These are phyloP conservation scores for Nicotiana knightiana DNA, from an alignment of 257 asterid genomes.

Conservation along the genomic window DNA sequence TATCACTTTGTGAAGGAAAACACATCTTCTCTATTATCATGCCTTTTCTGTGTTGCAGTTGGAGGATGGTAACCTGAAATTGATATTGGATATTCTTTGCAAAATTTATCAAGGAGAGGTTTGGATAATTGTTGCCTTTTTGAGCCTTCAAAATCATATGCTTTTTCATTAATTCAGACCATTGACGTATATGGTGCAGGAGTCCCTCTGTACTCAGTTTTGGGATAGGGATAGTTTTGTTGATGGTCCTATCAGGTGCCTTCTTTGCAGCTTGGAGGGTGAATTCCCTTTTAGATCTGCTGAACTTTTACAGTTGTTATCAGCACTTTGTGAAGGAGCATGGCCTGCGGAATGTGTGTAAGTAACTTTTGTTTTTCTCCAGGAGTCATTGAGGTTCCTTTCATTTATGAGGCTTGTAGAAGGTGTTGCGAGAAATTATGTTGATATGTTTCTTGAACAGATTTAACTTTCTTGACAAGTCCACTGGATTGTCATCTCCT, in stretches of 20 bases:
- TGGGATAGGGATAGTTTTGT: constrained; percentile 91
- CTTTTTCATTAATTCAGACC: constrained; percentile 15
- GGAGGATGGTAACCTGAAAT: constrained; percentile 60
- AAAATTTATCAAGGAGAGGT: constrained; percentile 91
- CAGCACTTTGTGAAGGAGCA: constrained; percentile 81
- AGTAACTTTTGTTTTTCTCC: constrained; percentile 34
- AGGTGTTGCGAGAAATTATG: background rate
- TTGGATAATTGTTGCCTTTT: constrained; percentile 25
- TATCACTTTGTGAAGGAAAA: background rate
- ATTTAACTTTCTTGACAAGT: constrained; percentile 76
- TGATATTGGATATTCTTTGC: constrained; percentile 74
- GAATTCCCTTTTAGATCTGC: constrained; percentile 75
- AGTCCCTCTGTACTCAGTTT: constrained; percentile 81
- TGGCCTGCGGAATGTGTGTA: constrained; percentile 98
- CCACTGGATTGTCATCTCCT: constrained; percentile 72
- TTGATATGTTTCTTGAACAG: constrained; percentile 38
- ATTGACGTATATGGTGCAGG: constrained; percentile 48
- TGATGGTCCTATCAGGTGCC: constrained; percentile 91
- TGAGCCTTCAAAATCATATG: background rate
- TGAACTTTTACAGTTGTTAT: constrained; percentile 63
- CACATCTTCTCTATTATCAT: constrained; percentile 11
- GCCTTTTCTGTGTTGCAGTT: constrained; percentile 44
- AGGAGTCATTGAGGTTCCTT: background rate
- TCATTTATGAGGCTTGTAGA: background rate
- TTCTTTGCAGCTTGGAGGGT: constrained; percentile 80